Evolutionary conservation across 495 filamentous ascomycete genomes (phyloP).

Genomic region (Tuber brumale): DNA sequence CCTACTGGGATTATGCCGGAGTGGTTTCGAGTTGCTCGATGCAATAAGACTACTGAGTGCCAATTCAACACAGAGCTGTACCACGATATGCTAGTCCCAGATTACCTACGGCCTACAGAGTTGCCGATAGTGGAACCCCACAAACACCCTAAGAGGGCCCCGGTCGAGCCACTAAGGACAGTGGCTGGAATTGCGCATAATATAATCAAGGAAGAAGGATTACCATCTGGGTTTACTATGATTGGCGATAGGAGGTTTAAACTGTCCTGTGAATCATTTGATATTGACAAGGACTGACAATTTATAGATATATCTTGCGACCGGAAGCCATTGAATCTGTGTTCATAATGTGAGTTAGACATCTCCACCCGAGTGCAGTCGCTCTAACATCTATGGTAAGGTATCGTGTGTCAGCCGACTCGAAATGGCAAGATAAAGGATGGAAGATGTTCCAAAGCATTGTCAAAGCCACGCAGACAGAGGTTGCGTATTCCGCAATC

Average conservation of each 20-base stretch:
- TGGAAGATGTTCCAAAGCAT: slow-evolving; percentile 56
- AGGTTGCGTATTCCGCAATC: slow-evolving; percentile 50
- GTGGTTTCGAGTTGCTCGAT: slow-evolving; percentile 58
- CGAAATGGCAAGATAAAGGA: slow-evolving; percentile 52
- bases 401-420: slow-evolving; percentile 55
- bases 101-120: slow-evolving; percentile 8
- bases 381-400: slow-evolving; percentile 30
- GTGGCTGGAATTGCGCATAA: slow-evolving; percentile 23
- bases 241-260: slow-evolving; percentile 45
- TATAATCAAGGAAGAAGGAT: slow-evolving; percentile 45
- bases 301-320: slow-evolving; percentile 46
- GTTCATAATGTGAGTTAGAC: slow-evolving; percentile 48
- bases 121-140: slow-evolving; percentile 4
- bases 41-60: slow-evolving; percentile 59
- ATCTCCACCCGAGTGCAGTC: neutral
- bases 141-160: slow-evolving; percentile 10
- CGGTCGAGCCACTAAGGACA: slow-evolving; percentile 11
- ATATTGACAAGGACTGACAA: neutral
- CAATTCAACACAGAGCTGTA: slow-evolving; percentile 67
- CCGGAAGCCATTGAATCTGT: slow-evolving; percentile 62
- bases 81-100: slow-evolving; percentile 32
- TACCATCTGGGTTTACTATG: slow-evolving; percentile 54
- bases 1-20: slow-evolving; percentile 90
- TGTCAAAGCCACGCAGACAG: slow-evolving; percentile 46
- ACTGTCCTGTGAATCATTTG: slow-evolving; percentile 49